These are phyloP conservation scores for Trichoderma citrinoviride DNA, from an alignment of 2,329 filamentous ascomycete species.

Conservation along the genomic window DNA sequence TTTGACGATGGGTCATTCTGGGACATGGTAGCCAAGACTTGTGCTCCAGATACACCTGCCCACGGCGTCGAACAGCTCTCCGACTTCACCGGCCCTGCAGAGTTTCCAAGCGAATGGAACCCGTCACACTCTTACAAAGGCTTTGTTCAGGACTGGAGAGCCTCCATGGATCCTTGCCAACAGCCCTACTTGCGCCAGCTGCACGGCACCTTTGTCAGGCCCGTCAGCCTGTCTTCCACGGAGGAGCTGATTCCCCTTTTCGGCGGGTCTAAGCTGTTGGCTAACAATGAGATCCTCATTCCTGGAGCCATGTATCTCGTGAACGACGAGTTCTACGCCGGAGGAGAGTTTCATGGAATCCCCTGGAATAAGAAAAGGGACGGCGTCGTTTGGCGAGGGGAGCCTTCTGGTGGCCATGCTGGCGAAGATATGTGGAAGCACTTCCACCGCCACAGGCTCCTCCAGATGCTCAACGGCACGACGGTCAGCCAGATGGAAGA, in stretches of 20 bases:
- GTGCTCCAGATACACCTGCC: conserved; percentile 54
- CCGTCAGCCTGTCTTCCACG: conserved; percentile 50
- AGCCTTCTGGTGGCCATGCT: conserved; percentile 58
- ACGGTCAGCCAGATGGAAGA: conserved; percentile 50
- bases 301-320: conserved; percentile 64
- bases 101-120: conserved; percentile 36
- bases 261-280: conserved; percentile 59
- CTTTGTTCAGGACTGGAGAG: conserved; percentile 57
- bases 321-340: conserved; percentile 57
- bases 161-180: conserved; percentile 56
- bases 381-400: conserved; percentile 61
- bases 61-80: conserved; percentile 36
- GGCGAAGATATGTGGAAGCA: conserved; percentile 59
- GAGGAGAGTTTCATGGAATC: conserved; percentile 53
- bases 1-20: conserved; percentile 52
- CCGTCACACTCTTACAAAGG: conserved; percentile 43
- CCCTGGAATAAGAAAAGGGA: conserved; percentile 58
- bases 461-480: conserved; percentile 66
- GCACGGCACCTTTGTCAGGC: conserved; percentile 58
- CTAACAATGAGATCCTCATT: conserved; percentile 64
- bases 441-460: conserved; percentile 69
- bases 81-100: conserved; percentile 34
- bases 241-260: conserved; percentile 59
- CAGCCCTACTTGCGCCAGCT: conserved; percentile 51
- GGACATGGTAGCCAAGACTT: conserved; percentile 56